Base-by-base conservation (phyloP, 768 basidiomycete species). In the Clitopilus hobsonii region DNA sequence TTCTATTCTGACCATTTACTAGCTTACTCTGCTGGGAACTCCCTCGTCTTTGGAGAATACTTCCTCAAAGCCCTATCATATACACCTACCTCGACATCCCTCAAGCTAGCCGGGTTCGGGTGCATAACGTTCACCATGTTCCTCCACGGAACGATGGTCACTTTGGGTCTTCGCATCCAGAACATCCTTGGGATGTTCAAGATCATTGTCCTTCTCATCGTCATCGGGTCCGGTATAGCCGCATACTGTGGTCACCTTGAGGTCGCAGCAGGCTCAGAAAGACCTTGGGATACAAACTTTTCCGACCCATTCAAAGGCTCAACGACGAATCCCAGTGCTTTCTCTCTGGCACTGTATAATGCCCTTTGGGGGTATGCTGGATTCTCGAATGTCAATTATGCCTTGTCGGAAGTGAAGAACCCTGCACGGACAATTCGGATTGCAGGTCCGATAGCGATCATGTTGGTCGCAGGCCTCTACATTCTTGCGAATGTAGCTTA, bases 361-460 rank as follows among this genome's bases (percentile, higher is more conserved):
- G 82, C 80, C 68, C 56, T 74, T 30, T 71, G 71, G 71, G 73
- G 74, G 1, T 86, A 77, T 61, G 72, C 76, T 30, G 87, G 88
- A 0, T 89, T 83, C 65, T 80, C 77, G 27, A 86, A 85, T 58
- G 83, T 80, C 26, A 88, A 88, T 63, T 88, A 88, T 59, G 83
- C 81, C 0, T 71, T 88, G 11, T 78, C 80, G 1, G 86, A 89
- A 55, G 74, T 86, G 8, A 76, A 76, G 47, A 73, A 88, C 56
- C 88, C 88, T 0, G 69, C 78, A 5, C 75, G 79, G 20, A 88
- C 86, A 0, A 71, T 91, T 60, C 79, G 78, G 54, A 72, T 77
- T n/a, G 86, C 87, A 0, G 85, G 81, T 2, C 84, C 88, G 4
- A 66, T 85, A 1, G 85, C 85, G 0, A 76, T 89, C 54, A 56